These are phyloP conservation scores for Aspergillus uvarum DNA, from an alignment of 2,329 filamentous ascomycete species.

Conservation along the genomic window DNA sequence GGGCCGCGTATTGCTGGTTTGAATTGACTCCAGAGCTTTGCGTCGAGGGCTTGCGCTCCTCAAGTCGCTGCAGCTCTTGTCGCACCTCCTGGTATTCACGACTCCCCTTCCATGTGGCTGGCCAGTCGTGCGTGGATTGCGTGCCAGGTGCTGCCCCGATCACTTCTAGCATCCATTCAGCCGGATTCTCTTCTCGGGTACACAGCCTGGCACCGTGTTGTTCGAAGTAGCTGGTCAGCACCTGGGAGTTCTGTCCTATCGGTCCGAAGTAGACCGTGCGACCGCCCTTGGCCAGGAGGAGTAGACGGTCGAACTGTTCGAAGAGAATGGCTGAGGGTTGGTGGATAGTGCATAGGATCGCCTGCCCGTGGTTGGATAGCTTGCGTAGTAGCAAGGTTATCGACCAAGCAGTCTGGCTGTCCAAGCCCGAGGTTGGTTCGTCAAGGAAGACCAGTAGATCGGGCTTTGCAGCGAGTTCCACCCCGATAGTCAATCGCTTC, in stretches of 20 bases:
- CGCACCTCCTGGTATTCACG: constrained; percentile 53
- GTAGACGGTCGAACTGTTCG: constrained; percentile 69
- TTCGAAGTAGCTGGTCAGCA: constrained; percentile 13
- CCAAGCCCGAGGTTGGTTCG: constrained; percentile 83
- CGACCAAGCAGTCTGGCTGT: constrained; percentile 87
- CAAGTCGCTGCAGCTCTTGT: background rate
- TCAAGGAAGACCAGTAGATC: constrained; percentile 84
- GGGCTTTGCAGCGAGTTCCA: constrained; percentile 88
- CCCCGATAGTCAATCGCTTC: constrained; percentile 81
- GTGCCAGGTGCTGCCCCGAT: constrained; percentile 54
- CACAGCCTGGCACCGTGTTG: constrained; percentile 13
- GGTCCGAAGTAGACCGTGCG: constrained; percentile 17
- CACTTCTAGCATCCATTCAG: constrained; percentile 17
- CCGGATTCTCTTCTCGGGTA: constrained; percentile 8
- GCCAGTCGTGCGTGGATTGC: constrained; percentile 51
- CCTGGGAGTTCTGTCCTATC: constrained; percentile 11
- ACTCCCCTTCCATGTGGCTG: constrained; percentile 57
- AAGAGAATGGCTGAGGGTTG: constrained; percentile 91
- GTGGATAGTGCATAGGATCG: constrained; percentile 90
- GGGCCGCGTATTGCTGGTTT: constrained; percentile 61
- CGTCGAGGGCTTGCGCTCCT: background rate
- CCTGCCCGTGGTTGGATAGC: constrained; percentile 80
- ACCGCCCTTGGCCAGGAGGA: constrained; percentile 44
- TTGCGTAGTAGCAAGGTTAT: constrained; percentile 83
- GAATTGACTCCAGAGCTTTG: background rate